Evolutionary conservation across 129 eudicot genomes (phyloP), one percentile per base, ranked within the genome.

Genomic region (Flaveria ramosissima): DNA sequence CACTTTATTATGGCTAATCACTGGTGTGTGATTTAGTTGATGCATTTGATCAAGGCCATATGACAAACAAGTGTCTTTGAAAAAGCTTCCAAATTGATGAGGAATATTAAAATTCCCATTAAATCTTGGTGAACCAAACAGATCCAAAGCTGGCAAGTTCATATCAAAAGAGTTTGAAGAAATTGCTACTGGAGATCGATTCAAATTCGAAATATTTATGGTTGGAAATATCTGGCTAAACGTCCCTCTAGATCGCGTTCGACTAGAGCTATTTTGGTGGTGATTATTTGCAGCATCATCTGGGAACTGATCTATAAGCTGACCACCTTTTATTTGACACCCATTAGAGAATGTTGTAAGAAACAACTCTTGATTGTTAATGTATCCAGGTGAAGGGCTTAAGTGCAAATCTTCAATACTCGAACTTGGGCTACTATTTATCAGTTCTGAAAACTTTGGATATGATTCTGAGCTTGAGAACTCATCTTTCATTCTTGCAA

Each of bases 141-240:
- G 91, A 90, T 90, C 95, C 82, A 93, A 75, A 53, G 89, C 91
- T 75, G 89, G 88, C 80, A 92, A 83, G 57, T 89, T 89, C 96
- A 89, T 92, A 75, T 82, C 92, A 66, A 87, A 77, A 68, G 89
- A 71, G 61, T 72, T 83, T 9, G 87, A 73, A 59, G 88, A 67
- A 74, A 68, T 46, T 16, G 52, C 36, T 13, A 74, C 77, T 1
- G 81, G 61, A 11, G 83, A 69, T 17, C 80, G 87, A 82, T 50
- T 75, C 67, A 84, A 62, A 68, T 77, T 78, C 0, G 97, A 85
- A 41, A 88, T 80, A 79, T 90, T 92, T 68, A 90, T 75, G 16
- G 89, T 85, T 4, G 98, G 97, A 67, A 80, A 84, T 39, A 90
- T 90, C 83, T 90, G 92, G 79, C 93, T 81, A 82, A 85, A 85